Evolutionary conservation across 2,329 filamentous ascomycete species (phyloP).

Genomic region (Pyricularia pennisetigena): DNA sequence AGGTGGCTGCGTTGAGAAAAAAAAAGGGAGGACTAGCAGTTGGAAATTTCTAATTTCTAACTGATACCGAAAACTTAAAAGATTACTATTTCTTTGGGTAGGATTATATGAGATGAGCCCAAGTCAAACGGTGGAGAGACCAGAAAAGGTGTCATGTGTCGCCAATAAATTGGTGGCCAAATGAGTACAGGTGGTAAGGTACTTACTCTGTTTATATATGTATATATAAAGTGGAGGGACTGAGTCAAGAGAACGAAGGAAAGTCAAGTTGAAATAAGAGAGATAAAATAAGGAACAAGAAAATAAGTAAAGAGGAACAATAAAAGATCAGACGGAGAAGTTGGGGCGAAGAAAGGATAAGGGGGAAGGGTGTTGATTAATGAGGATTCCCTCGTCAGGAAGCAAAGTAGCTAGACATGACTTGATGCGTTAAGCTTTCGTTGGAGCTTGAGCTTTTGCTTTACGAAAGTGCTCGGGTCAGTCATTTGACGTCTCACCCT

Average conservation of each 20-base stretch:
- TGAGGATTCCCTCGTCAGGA: slow-evolving; percentile 2
- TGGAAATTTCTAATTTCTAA: neutral
- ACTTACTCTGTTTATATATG: neutral
- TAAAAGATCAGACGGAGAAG: neutral
- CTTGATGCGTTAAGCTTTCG: slow-evolving; percentile 3
- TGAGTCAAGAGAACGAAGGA: slow-evolving; percentile 10
- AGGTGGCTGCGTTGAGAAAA: neutral
- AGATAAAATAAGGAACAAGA: neutral
- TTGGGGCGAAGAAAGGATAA: neutral
- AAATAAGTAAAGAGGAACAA: slow-evolving; percentile 9
- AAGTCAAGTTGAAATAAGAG: slow-evolving; percentile 6
- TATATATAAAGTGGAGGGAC: slow-evolving; percentile 9
- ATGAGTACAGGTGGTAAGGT: neutral
- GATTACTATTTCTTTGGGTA: neutral
- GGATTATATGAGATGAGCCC: neutral
- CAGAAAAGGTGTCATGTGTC: slow-evolving; percentile 1
- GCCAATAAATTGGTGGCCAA: neutral
- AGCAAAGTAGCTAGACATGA: neutral
- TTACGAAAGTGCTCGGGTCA: slow-evolving; percentile 3
- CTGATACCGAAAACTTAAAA: neutral
- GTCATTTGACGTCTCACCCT: slow-evolving; percentile 5
- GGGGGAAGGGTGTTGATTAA: slow-evolving; percentile 1
- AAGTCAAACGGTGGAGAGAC: neutral
- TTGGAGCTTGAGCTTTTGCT: slow-evolving; percentile 3
- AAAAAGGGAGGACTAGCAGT: neutral